Base-by-base conservation (phyloP, 352 stramenopile species). In the Phytophthora sansomeana region DNA sequence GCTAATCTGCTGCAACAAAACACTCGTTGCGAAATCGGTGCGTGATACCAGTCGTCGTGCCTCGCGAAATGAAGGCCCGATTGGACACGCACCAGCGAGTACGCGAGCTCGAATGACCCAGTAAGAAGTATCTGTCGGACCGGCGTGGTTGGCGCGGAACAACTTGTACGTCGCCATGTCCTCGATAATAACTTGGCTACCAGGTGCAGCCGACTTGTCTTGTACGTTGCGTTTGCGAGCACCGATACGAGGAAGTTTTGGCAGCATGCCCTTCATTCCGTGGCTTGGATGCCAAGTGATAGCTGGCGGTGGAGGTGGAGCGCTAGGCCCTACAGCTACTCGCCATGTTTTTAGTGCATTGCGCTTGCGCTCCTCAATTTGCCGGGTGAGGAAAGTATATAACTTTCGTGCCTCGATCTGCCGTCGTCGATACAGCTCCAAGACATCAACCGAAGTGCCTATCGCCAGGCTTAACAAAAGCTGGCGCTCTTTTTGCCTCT, bases 41-140 rank as follows among this genome's bases (percentile, higher is more conserved):
- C 79, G 73, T 28, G 79, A 71, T 11, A 85, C 77, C 5, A 86
- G 66, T 16, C 77, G 66, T 1, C 77, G 58, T 14, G 79, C 80
- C 10, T 87, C 68, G 3, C 68, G 72, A 13, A 87, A 87, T 11
- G 80, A 77, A 49, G 63, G 44, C 11, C 84, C 83, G 0, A 72
- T 32, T 7, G 87, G 87, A 55, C 88, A 92, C 6, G 66, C 62
- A 7, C 86, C 85, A 21, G 78, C 63, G 11, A 94, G 75, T 30
- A 94, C 61, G 9, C 79, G 75, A 29, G 63, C 56, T 36, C 80
- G 81, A 33, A 94, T 56, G 53, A 93, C 61, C 88, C 86, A 94
- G 56, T 88, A 92, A 29, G 83, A 92, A 46, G 71, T 69, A 54
- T 91, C 83, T 0, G 83, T 90, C 6, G 86, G 86, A 0, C 88